Percentiles rank a stretch among this genome's conserved stretches.
phyloP scores from a whole-genome alignment of 257 asterid species.

The Jasminum sambac region DNA sequence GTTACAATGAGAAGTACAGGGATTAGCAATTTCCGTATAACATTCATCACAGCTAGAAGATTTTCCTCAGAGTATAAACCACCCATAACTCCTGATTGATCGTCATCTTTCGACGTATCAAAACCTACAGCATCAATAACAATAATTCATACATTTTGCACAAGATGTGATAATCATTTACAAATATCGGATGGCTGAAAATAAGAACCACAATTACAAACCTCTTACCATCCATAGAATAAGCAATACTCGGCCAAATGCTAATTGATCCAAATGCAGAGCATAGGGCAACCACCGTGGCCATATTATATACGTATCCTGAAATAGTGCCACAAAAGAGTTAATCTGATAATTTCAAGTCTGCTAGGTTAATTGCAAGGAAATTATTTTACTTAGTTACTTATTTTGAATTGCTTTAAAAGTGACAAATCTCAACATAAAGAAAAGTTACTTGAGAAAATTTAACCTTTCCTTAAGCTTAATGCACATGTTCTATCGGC shows the following conservation, averaged over 20 bases:
- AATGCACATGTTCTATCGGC: not conserved
- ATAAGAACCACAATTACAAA: not conserved
- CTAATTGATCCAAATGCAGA: constrained; percentile 33
- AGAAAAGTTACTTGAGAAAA: not conserved
- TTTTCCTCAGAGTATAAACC: constrained; percentile 26
- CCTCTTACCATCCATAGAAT: constrained; percentile 41
- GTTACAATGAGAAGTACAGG: constrained; percentile 39
- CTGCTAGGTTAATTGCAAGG: not conserved
- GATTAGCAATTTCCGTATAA: constrained; percentile 36
- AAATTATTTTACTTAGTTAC: not conserved
- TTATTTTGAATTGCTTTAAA: not conserved
- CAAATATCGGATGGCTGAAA: not conserved
- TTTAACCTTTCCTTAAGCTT: not conserved
- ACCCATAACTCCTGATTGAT: constrained; percentile 14
- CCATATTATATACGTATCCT: constrained; percentile 27
- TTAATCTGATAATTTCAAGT: not conserved
- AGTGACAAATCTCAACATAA: not conserved
- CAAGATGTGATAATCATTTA: not conserved
- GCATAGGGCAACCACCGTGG: constrained; percentile 28
- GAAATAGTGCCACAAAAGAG: constrained; percentile 16
- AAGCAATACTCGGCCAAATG: constrained; percentile 25
- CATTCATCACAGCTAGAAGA: constrained; percentile 14
- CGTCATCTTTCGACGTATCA: constrained; percentile 23
- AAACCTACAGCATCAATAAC: constrained; percentile 27
- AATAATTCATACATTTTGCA: not conserved